Percentiles rank a stretch among this genome's conserved stretches.
Conservation (phyloP, 129 eudicot genomes). For the Chrysanthemum makinoi region DNA sequence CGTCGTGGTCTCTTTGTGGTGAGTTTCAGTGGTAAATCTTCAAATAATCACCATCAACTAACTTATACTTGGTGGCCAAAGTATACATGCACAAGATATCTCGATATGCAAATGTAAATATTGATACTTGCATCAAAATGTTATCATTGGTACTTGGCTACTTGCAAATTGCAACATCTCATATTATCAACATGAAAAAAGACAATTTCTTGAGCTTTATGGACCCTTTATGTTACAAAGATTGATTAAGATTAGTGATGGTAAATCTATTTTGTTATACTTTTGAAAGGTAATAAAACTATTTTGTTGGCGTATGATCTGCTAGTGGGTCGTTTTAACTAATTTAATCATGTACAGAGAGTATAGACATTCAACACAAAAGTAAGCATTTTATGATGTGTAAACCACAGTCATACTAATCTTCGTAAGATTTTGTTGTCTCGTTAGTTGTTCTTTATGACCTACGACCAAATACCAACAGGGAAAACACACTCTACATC, state of each 20-base stretch:
- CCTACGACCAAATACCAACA: conserved; percentile 4
- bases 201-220: neutral
- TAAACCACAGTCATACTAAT: conserved; percentile 4
- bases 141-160: no score
- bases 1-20: no score
- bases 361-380: conserved; percentile 12
- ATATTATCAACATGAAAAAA: neutral
- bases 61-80: no score
- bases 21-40: no score
- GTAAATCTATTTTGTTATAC: neutral
- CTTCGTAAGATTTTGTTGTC: conserved; percentile 19
- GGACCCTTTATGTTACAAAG: neutral
- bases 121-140: no score
- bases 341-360: no score
- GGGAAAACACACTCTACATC: conserved; percentile 4
- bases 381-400: conserved; percentile 15
- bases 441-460: neutral
- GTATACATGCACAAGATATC: no score
- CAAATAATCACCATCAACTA: no score
- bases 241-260: neutral
- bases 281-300: no score
- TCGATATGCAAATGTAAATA: no score
- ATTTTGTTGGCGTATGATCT: neutral
- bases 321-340: neutral
- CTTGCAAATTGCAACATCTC: no score